A percentile compares a stretch with the other conserved stretches of the same genome.
Conservation (phyloP, 192 early-diverging fungal genomes). For the Mortierella antarctica region DNA sequence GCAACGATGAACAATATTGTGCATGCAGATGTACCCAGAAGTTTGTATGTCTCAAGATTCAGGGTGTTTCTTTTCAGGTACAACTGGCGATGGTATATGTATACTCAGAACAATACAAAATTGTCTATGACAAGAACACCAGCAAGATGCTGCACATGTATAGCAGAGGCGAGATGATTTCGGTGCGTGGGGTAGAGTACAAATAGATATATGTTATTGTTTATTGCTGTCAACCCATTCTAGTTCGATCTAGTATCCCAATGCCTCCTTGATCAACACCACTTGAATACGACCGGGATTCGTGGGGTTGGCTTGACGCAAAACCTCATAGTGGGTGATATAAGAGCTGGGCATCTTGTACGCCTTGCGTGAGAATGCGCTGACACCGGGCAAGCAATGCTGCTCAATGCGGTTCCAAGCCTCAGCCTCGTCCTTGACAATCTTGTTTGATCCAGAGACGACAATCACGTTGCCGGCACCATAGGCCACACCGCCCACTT, state of each 20-base stretch:
- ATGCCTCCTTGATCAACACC: slow-evolving; percentile 40
- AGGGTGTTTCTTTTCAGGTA: too few species aligned
- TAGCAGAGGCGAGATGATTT: too few species aligned
- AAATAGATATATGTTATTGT: too few species aligned
- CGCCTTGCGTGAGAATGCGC: slow-evolving; percentile 20
- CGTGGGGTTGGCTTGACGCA: slow-evolving; percentile 1
- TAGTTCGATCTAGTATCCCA: slow-evolving; percentile 25
- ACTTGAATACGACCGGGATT: slow-evolving; percentile 18
- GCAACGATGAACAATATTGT: too few species aligned
- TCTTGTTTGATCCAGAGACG: slow-evolving; percentile 46
- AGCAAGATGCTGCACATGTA: too few species aligned
- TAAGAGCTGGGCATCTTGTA: slow-evolving; percentile 23
- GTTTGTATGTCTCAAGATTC: too few species aligned
- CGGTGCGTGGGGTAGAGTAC: too few species aligned
- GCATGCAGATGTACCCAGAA: too few species aligned
- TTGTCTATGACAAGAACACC: too few species aligned
- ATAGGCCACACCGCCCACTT: slow-evolving; percentile 23
- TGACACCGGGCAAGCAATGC: slow-evolving; percentile 16
- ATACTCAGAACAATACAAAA: too few species aligned
- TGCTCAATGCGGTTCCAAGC: slow-evolving; percentile 17
- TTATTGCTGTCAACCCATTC: too few species aligned
- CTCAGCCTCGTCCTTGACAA: slow-evolving; percentile 47
- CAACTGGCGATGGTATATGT: too few species aligned
- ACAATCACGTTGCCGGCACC: slow-evolving; percentile 25
- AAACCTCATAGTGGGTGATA: slow-evolving; percentile 32